Evolutionary conservation across 495 filamentous ascomycete species (phyloP), one percentile per base, ranked within the genome.

Genomic region (Xylaria longipes): DNA sequence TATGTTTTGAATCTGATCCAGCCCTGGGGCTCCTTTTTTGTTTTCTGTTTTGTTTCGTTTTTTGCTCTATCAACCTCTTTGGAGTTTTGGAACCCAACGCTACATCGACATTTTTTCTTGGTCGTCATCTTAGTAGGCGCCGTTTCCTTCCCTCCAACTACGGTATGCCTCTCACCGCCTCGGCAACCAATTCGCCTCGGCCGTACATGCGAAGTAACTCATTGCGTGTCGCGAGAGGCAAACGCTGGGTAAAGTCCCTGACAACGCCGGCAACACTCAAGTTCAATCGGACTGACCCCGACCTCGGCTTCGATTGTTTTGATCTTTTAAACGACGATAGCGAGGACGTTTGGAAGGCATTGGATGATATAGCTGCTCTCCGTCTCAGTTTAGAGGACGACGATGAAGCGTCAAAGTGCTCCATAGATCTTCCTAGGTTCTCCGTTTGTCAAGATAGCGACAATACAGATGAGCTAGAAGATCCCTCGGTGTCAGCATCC

Each of bases 361-460:
- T 84, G 77, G 84, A 85, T 79, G 83, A 79, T 58, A 80, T 83
- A 73, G 72, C 81, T 52, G 77, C 77, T 48, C 72, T 81, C 73
- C 77, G 76, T 35, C 76, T 81, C 68, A 77, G 77, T 65, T 78
- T 84, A 69, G 77, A 76, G 57, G 77, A 77, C 68, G 78, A 80
- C 48, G 77, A 75, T 25, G 74, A 75, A 37, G 65, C 78, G 37
- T 72, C 73, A 64, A 73, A 73, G 60, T 76, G 74, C 72, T 73
- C 63, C 61, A 73, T 72, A 68, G 72, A 60, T 61, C 76, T 77
- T 46, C 79, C 74, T 58, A 78, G 54, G 65, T 72, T 75, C 64
- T 73, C 63, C 68, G 65, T 76, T 8, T 50, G 50, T 29, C 50
- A 76, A 11, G 50, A 80, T 39, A 52, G 43, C 9, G 8, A 27